Evolutionary conservation across 1,284 basidiomycete genomes (phyloP), one percentile per base, ranked within the genome.

Genomic region (Boletellus dicymbophilus): DNA sequence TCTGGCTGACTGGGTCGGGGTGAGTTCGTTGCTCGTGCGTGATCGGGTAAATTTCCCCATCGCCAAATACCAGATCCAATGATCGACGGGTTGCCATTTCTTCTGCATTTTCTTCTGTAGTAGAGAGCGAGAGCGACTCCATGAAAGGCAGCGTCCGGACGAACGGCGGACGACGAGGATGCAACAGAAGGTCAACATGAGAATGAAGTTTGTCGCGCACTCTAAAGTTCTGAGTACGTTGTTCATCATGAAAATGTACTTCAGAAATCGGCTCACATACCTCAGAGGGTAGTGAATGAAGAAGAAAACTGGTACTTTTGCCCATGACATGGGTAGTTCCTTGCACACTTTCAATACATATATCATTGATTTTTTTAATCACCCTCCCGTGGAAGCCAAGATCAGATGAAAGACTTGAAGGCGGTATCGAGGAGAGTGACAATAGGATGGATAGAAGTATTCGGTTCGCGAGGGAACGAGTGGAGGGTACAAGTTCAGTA

Each of bases 141-240:
- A 85, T 62, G 40, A 79, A 74, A n/a, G 87, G 85, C 49, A 89
- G 71, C 3, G 79, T 78, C 41, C 88, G 79, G 37, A 92, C 73
- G 13, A 90, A 70, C 3, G 90, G 86, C 2, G 90, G 85, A 15
- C 90, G 74, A 11, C 90, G 83, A 31, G 90, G 87, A 52, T 93
- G 85, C 15, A 93, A 65, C 16, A 90, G 71, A 13, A 85, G 71
- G 49, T 90, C 86, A 44, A 87, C 57, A 44, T 76, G 70, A 22
- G 73, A 71, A 39, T 74, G 65, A 47, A 70, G 52, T 46, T 60
- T 43, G 37, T 62, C 49, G 31, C 40, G 49, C 15, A 51, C 48
- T 16, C 23, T 31, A 20, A 53, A 49, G 47, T 44, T 52, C 68
- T 66, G 49, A 40, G 41, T 15, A 40, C 37, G 26, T 6, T 23